These are phyloP conservation scores for Pseudocercospora vitis DNA, from an alignment of 2,329 filamentous ascomycete genomes.

Conservation along the genomic window DNA sequence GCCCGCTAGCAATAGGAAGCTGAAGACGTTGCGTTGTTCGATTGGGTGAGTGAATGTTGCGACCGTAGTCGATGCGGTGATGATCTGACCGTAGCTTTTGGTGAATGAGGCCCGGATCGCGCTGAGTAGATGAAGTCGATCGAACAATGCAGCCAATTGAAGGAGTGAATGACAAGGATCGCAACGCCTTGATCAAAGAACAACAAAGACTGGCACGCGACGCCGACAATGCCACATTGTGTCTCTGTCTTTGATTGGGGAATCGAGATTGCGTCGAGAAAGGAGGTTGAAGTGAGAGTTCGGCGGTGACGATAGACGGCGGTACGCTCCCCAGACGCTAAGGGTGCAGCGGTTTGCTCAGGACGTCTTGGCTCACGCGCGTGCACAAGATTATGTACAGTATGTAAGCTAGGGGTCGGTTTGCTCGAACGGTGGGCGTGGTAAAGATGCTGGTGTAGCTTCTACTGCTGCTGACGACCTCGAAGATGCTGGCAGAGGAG, in stretches of 20 bases:
- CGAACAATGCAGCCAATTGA: constrained; percentile 5
- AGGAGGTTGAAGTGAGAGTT: constrained; percentile 8
- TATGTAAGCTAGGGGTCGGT: neutral
- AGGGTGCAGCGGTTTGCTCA: constrained; percentile 1
- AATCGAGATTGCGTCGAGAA: neutral
- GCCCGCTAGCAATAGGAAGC: neutral
- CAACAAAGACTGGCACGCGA: constrained; percentile 6
- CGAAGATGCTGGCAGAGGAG: neutral
- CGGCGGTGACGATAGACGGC: neutral
- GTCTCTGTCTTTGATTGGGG: neutral
- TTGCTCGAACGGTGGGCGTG: neutral
- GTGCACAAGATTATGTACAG: neutral
- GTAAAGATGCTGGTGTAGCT: constrained; percentile 1
- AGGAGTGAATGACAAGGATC: constrained; percentile 2
- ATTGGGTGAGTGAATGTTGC: constrained; percentile 7
- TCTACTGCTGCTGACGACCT: neutral
- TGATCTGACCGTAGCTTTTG: neutral
- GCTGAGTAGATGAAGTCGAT: neutral
- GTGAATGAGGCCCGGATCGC: constrained; percentile 1
- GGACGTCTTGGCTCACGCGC: constrained; percentile 4
- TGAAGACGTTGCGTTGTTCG: neutral
- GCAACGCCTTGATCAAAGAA: constrained; percentile 1
- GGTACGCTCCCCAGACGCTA: neutral
- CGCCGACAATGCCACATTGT: constrained; percentile 8
- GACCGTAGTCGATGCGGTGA: constrained; percentile 9